Evolutionary conservation across 306 rosid species (phyloP), one percentile per base, ranked within the genome.

Genomic region (Astragalus glycyphyllos): DNA sequence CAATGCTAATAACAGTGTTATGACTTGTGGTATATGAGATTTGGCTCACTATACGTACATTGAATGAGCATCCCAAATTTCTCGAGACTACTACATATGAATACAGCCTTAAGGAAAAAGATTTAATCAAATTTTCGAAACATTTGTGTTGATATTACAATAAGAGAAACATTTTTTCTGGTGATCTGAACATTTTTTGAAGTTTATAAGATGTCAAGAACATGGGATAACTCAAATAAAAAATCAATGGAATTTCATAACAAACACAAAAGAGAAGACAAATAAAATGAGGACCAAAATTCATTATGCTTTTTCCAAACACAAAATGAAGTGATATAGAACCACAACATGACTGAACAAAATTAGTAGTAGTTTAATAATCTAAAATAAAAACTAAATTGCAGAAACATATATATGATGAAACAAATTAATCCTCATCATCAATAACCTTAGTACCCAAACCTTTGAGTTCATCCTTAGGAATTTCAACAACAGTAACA

Each of bases 371-470:
- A 74, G 45, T 59, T 59, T 46, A 31, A 69, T 23, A 59, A 64
- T 69, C 73, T 65, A 20, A 61, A 32, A 40, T 37, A 35, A 62
- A 48, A n/a, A 60, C 66, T 51, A 10, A 32, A 63, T 48, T 50
- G 53, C 47, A 0, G 26, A 64, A 69, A 35, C 45, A 15, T 20
- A 20, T 20, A 20, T 20, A 20, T 20, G 23, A 20, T 20, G 23
- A 20, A 20, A 0, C 1, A 59, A 81, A 61, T 85, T 82, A 93
- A 73, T 90, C 97, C 54, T 93, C 97, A 26, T 93, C 98, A 4
- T 90, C 98, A 42, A 93, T 88, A 42, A 87, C 94, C 86, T 88
- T 90, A 12, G 98, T 93, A 32, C 92, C 92, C 88, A 93, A 73
- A 0, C 96, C 98, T 70, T 80, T 85, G 71, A 90, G 78, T 72